Percentiles rank a stretch among this genome's conserved stretches.
Conservation (phyloP, 495 filamentous ascomycete species). For the Aspergillus olivimuriae region DNA sequence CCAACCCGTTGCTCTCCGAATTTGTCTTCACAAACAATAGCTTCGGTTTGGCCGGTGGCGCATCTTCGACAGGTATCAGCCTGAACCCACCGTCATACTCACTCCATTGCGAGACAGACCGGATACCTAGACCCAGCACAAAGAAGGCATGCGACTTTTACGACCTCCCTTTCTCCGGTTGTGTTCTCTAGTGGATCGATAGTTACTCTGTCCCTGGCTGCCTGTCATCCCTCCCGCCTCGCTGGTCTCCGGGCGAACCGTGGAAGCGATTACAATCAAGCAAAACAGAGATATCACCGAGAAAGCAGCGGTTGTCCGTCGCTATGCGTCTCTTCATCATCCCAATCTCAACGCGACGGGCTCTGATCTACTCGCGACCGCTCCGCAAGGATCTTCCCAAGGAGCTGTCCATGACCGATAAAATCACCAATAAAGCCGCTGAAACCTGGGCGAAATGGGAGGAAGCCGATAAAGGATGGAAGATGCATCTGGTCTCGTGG, state of each 20-base stretch:
- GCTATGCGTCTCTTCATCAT: conserved; percentile 92
- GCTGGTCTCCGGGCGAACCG: not conserved
- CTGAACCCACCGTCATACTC: no score
- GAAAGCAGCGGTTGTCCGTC: conserved; percentile 1
- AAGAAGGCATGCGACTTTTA: conserved; percentile 17
- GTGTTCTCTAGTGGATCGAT: conserved; percentile 15
- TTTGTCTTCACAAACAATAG: no score
- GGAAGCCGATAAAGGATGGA: conserved; percentile 75
- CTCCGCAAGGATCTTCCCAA: conserved; percentile 42
- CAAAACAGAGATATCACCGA: not conserved
- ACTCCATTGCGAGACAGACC: no score
- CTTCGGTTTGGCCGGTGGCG: no score
- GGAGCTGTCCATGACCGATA: conserved; percentile 54
- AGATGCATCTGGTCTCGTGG: conserved; percentile 74
- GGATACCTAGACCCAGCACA: no score
- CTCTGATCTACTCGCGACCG: conserved; percentile 89
- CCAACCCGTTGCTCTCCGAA: no score
- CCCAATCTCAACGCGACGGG: conserved; percentile 83
- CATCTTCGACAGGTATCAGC: no score
- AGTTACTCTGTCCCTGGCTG: conserved; percentile 12
- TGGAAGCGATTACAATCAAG: no score
- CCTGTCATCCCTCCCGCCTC: not conserved
- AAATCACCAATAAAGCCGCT: conserved; percentile 59
- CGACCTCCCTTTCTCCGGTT: conserved; percentile 11
- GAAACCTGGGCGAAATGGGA: conserved; percentile 83